Conservation (phyloP, 2,329 filamentous ascomycete species). For the Elsinoe ampelina region DNA sequence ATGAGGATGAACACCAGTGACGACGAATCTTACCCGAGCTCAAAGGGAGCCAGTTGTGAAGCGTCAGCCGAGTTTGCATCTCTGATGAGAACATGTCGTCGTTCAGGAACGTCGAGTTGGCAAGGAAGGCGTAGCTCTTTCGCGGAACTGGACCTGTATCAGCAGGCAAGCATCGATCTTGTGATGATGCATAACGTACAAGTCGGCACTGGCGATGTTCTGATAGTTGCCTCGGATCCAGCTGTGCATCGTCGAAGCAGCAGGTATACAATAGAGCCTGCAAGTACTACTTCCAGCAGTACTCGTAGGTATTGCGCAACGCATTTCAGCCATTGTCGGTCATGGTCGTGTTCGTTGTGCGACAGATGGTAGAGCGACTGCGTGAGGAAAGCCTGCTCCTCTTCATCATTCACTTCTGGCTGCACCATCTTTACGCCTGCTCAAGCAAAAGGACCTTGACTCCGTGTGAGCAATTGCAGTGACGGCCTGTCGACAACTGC, state of each 20-base stretch:
- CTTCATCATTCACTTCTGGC: neutral
- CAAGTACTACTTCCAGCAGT: no score
- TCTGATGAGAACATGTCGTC: neutral
- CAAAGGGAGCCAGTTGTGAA: neutral
- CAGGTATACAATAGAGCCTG: no score
- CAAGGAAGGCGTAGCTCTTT: neutral
- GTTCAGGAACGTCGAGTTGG: neutral
- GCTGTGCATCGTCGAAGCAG: no score
- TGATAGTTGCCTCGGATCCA: no score
- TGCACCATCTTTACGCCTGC: no score
- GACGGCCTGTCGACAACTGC: no score
- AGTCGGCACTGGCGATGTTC: neutral
- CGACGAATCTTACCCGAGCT: neutral
- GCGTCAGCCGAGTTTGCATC: neutral
- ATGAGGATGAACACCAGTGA: neutral
- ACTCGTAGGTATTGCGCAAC: no score
- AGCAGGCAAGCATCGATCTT: neutral
- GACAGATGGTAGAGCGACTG: neutral
- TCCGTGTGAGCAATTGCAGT: no score
- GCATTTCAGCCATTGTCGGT: neutral
- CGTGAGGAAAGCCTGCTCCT: neutral
- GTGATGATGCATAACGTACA: neutral
- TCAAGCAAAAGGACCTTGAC: no score
- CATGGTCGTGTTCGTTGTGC: neutral
- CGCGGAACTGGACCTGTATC: neutral